Percentiles rank a stretch among this genome's conserved stretches.
Conservation (phyloP, 148 eudicot species). For the Spergularia marina region DNA sequence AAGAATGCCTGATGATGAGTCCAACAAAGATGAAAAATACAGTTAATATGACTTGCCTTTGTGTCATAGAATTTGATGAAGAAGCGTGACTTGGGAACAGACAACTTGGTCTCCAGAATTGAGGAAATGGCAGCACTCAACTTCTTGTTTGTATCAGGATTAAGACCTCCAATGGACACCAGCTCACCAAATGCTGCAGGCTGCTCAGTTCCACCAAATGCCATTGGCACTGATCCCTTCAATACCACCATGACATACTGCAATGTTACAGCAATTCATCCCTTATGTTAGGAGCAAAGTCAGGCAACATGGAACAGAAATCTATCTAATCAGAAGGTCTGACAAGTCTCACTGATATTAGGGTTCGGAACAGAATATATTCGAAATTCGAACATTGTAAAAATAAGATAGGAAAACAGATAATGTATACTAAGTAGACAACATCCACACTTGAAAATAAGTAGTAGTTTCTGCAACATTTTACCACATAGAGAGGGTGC, state of each 20-base stretch:
- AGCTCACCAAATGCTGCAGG: slow-evolving; percentile 96
- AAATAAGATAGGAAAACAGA: background rate
- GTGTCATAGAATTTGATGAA: slow-evolving; percentile 86
- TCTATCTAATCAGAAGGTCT: background rate
- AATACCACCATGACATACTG: slow-evolving; percentile 97
- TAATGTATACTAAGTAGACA: too few relatives aligned
- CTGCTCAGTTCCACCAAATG: slow-evolving; percentile 94
- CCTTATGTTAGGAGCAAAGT: background rate
- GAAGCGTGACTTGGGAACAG: slow-evolving; percentile 69
- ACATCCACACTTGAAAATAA: too few relatives aligned
- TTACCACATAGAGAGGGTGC: too few relatives aligned
- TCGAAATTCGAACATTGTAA: background rate
- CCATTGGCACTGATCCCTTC: slow-evolving; percentile 88
- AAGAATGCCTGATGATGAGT: slow-evolving; percentile 22
- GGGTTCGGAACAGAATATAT: too few relatives aligned
- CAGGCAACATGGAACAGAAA: background rate
- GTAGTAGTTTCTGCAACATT: too few relatives aligned
- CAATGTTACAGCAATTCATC: slow-evolving; percentile 9
- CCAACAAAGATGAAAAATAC: slow-evolving; percentile 6
- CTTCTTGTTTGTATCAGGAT: slow-evolving; percentile 80
- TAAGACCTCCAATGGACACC: slow-evolving; percentile 87
- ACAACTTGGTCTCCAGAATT: slow-evolving; percentile 72
- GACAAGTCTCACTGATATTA: too few relatives aligned
- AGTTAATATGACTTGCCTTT: slow-evolving; percentile 47
- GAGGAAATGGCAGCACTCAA: slow-evolving; percentile 81